Evolutionary conservation across 768 basidiomycete genomes (phyloP).

Genomic region (Dacryopinax spathularia): DNA sequence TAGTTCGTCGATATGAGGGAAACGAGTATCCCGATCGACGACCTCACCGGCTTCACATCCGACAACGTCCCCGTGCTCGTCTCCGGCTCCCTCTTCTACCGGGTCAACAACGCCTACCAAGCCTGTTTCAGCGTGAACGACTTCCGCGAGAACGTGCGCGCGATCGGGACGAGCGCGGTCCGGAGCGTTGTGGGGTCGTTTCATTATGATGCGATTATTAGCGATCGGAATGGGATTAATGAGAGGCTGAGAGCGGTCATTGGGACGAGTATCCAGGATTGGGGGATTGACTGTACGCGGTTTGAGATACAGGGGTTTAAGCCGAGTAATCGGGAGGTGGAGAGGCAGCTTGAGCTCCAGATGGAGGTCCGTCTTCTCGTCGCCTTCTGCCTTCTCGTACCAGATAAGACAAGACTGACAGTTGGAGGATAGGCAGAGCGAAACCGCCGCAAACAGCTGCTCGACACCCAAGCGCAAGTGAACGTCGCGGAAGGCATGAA

Average conservation of each 20-base stretch:
- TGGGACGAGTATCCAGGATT: slow-evolving; percentile 38
- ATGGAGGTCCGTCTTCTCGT: neutral
- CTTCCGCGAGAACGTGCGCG: slow-evolving; percentile 35
- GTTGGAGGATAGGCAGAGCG: slow-evolving; percentile 47
- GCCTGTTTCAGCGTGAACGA: slow-evolving; percentile 40
- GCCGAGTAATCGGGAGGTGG: slow-evolving; percentile 45
- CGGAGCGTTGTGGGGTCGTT: slow-evolving; percentile 37
- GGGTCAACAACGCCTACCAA: slow-evolving; percentile 38
- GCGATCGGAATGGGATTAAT: slow-evolving; percentile 42
- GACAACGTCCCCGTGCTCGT: slow-evolving; percentile 35
- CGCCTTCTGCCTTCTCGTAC: slow-evolving; percentile 9
- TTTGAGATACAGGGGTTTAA: slow-evolving; percentile 49
- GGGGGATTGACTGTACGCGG: slow-evolving; percentile 45
- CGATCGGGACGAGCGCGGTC: slow-evolving; percentile 41
- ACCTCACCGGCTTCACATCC: slow-evolving; percentile 21
- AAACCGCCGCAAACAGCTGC: slow-evolving; percentile 40
- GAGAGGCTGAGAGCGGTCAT: slow-evolving; percentile 35
- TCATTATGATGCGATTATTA: slow-evolving; percentile 31
- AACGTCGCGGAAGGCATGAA: slow-evolving; percentile 48
- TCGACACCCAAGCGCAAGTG: slow-evolving; percentile 44
- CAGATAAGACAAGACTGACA: slow-evolving; percentile 31
- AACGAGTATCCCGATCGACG: slow-evolving; percentile 27
- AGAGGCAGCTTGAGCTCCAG: slow-evolving; percentile 15
- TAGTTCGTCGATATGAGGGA: slow-evolving; percentile 34
- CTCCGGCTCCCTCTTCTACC: slow-evolving; percentile 43